Evolutionary conservation across 306 rosid genomes (phyloP).

Genomic region (Castanopsis chinensis): DNA sequence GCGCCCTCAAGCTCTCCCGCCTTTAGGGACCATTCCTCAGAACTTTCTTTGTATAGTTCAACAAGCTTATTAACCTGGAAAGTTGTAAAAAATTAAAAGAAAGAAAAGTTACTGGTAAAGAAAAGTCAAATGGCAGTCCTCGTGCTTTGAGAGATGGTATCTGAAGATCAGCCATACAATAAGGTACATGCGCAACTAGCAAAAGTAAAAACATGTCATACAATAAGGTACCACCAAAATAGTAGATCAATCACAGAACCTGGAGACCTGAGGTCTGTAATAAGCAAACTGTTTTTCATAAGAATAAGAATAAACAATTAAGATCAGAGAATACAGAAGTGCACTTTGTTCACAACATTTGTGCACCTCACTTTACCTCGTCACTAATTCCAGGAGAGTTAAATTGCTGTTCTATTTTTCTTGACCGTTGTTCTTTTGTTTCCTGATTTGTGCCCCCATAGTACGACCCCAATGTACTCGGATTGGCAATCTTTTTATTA

Average conservation of each 20-base stretch:
- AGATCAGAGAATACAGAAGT: not conserved
- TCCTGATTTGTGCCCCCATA: too few relatives aligned
- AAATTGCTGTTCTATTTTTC: too few relatives aligned
- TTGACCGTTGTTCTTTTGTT: too few relatives aligned
- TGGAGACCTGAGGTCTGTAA: not conserved
- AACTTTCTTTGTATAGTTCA: conserved; percentile 82
- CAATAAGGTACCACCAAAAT: not conserved
- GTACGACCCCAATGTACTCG: too few relatives aligned
- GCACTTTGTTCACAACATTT: not conserved
- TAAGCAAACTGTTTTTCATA: not conserved
- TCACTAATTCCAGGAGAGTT: not conserved
- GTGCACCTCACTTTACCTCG: not conserved
- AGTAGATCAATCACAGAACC: not conserved
- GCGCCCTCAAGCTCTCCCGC: conserved; percentile 91
- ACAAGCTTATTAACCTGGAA: conserved; percentile 75
- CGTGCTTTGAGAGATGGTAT: not conserved
- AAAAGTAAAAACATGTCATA: not conserved
- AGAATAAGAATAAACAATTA: not conserved
- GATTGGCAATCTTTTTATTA: too few relatives aligned
- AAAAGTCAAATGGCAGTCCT: not conserved
- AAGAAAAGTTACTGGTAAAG: not conserved
- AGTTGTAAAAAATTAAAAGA: not conserved
- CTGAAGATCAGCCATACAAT: not conserved
- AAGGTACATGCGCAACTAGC: not conserved
- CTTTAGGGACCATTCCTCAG: conserved; percentile 90